Evolutionary conservation across 768 basidiomycete species (phyloP).

Genomic region (Agaricus sinodeliciosus): DNA sequence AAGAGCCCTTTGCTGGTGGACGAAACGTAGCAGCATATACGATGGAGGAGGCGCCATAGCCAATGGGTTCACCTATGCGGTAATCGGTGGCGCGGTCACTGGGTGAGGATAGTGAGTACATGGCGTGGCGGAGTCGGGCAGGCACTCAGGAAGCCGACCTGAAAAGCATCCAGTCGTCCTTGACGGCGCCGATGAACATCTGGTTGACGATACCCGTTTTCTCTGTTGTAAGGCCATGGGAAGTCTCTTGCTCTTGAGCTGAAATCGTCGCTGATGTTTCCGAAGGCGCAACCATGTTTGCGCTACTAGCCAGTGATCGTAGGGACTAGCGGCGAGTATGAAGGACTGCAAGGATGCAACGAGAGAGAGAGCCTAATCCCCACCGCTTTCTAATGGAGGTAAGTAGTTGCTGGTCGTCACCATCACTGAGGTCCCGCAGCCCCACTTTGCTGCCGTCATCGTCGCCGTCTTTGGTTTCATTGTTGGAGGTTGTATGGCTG

Average conservation of each 20-base stretch:
- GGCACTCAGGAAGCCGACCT: slow-evolving; percentile 37
- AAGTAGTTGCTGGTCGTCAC: too few species aligned
- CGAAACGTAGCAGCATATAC: slow-evolving; percentile 76
- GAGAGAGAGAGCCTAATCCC: too few species aligned
- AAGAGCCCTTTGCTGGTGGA: slow-evolving; percentile 16
- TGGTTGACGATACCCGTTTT: slow-evolving; percentile 15
- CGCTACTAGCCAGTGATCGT: neutral
- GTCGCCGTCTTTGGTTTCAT: too few species aligned
- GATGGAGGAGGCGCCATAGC: slow-evolving; percentile 88
- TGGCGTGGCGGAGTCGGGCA: neutral
- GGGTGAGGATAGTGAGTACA: slow-evolving; percentile 10
- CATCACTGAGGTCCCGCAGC: too few species aligned
- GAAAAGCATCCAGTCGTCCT: slow-evolving; percentile 79
- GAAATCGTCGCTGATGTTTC: neutral
- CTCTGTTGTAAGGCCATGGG: slow-evolving; percentile 5
- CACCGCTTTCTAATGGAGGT: too few species aligned
- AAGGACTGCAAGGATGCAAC: too few species aligned
- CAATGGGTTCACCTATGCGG: slow-evolving; percentile 69
- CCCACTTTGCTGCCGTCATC: too few species aligned
- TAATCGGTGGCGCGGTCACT: slow-evolving; percentile 73
- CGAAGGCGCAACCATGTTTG: neutral
- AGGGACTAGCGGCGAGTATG: neutral
- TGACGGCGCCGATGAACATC: slow-evolving; percentile 71
- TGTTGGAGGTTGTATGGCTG: too few species aligned
- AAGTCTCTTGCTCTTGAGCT: neutral